A percentile compares a stretch with the other conserved stretches of the same genome.
These are phyloP conservation scores for Hanseniaspora sp. DNA, from an alignment of 1,139 yeast species.

Conservation along the genomic window DNA sequence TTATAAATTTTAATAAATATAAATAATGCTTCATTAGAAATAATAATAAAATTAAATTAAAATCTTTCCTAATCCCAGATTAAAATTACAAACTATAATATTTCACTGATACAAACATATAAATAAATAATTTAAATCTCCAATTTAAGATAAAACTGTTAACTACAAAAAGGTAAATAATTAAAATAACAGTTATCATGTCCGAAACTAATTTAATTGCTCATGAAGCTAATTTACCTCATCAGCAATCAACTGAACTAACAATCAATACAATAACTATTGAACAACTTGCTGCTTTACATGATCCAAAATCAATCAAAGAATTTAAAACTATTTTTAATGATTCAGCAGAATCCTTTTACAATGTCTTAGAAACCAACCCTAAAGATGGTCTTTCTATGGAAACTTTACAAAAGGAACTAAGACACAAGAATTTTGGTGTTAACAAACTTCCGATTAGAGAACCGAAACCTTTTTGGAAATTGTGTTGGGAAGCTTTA, in stretches of 20 bases:
- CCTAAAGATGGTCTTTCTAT: slow-evolving; percentile 37
- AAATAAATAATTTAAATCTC: no score
- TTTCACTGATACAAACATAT: no score
- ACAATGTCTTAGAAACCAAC: slow-evolving; percentile 34
- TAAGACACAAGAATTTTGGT: slow-evolving; percentile 46
- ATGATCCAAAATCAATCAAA: slow-evolving; percentile 31
- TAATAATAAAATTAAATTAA: no score
- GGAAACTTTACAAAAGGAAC: slow-evolving; percentile 19
- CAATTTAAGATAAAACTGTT: no score
- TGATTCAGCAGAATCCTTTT: slow-evolving; percentile 22
- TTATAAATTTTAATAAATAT: no score
- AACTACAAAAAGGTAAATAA: no score
- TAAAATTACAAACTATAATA: no score
- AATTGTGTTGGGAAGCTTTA: slow-evolving; percentile 70
- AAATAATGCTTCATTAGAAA: no score
- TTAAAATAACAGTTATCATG: not conserved
- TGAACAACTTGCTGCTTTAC: slow-evolving; percentile 27
- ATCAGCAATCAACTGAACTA: not conserved
- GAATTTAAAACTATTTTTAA: slow-evolving; percentile 25
- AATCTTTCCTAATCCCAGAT: no score
- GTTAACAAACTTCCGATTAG: slow-evolving; percentile 60
- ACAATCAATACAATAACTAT: slow-evolving; percentile 14
- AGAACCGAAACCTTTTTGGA: slow-evolving; percentile 53
- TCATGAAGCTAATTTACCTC: not conserved
- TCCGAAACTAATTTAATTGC: not conserved